Evolutionary conservation across 1,139 yeast genomes (phyloP).

Genomic region (Wickerhamiella infanticola): DNA sequence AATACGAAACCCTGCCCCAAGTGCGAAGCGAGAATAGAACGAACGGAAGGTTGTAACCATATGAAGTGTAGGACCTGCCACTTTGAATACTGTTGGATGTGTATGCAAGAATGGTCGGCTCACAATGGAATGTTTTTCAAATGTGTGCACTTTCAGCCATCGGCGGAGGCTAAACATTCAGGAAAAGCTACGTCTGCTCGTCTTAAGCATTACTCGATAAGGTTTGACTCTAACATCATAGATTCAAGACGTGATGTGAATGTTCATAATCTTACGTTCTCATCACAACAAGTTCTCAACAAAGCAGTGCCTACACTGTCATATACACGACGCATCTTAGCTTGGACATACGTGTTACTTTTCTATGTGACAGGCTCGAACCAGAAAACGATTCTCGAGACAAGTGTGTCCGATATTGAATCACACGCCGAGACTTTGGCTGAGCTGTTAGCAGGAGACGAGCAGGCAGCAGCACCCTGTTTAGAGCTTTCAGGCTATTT

Average conservation of each 20-base stretch:
- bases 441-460: neutral
- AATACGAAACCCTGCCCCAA: slow-evolving; percentile 65
- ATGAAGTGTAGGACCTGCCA: slow-evolving; percentile 75
- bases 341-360: slow-evolving; percentile 85
- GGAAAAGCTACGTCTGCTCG: neutral
- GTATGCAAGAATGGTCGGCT: slow-evolving; percentile 59
- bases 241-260: slow-evolving; percentile 8
- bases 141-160: slow-evolving; percentile 19
- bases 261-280: neutral
- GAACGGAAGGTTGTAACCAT: slow-evolving; percentile 93
- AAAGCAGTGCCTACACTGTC: slow-evolving; percentile 30
- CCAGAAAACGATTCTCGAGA: slow-evolving; percentile 41
- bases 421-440: slow-evolving; percentile 69
- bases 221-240: slow-evolving; percentile 56
- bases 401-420: slow-evolving; percentile 55
- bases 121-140: slow-evolving; percentile 55
- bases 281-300: neutral
- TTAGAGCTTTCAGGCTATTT: neutral
- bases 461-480: neutral
- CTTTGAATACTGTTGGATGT: slow-evolving; percentile 87
- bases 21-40: slow-evolving; percentile 44
- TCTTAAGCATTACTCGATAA: neutral
- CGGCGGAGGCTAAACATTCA: neutral
- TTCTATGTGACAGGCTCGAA: slow-evolving; percentile 44
- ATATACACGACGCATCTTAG: slow-evolving; percentile 59